Conservation (phyloP, 75 land plant genomes). For the Pinus albicaulis region DNA sequence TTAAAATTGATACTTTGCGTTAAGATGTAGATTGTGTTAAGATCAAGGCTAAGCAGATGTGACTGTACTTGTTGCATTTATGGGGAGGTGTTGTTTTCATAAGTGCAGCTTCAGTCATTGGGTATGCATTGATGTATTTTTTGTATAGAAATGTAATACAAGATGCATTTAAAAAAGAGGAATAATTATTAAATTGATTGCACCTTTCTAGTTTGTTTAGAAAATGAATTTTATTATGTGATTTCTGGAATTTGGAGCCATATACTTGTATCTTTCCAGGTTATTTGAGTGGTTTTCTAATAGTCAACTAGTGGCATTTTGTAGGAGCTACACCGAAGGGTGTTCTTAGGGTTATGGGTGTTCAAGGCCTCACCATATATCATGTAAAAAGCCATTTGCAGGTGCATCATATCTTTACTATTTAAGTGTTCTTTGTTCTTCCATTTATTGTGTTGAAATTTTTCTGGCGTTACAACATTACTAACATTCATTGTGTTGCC, state of each 20-base stretch:
- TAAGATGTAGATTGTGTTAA: no score
- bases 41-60: no score
- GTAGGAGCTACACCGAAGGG: conserved; percentile 32
- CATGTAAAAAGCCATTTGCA: conserved; percentile 24
- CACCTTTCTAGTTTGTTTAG: background rate
- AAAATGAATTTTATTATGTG: background rate
- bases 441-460: background rate
- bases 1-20: no score
- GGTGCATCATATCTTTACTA: conserved; percentile 7
- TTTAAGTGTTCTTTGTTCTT: conserved; percentile 1
- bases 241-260: background rate
- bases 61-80: no score
- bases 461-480: background rate
- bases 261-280: background rate
- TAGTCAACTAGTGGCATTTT: background rate
- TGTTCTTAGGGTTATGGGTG: conserved; percentile 30
- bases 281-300: conserved; percentile 5
- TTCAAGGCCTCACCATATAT: conserved; percentile 26
- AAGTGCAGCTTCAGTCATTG: no score
- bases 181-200: no score
- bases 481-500: conserved; percentile 10
- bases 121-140: no score
- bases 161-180: no score
- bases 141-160: no score
- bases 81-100: no score